Base-by-base conservation (phyloP, 257 asterid species). In the Echites panduratus region DNA sequence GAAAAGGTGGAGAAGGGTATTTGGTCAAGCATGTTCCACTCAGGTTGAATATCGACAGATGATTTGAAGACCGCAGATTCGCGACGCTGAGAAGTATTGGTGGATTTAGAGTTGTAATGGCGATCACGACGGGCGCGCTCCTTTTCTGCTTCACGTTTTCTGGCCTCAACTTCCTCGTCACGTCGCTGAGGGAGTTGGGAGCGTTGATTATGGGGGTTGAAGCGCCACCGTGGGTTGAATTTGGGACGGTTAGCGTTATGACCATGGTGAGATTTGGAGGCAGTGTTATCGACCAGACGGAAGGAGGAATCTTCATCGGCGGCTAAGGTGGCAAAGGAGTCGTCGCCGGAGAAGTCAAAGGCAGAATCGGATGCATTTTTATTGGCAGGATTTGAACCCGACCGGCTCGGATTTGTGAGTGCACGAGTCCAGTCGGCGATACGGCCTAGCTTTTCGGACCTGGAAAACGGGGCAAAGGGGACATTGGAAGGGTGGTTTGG, bases 1-100 rank as follows among this genome's bases (percentile, higher is more conserved):
- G 93, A 87, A 83, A 95, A 95, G 2, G 94, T 95, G 8, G 99
- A 92, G 87, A 95, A 95, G 0, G 99, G 99, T 53, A 95, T 92
- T 77, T 95, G 99, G 66, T 95, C 99, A 0, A 95, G 87, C 99
- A 95, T 95, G 20, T 92, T 95, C 99, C 99, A 95, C 56, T 95
- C 99, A 0, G 99, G 99, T 78, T 92, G 99, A 76, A 95, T 95
- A 79, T 95, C 99, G 3, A 95, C 99, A 0, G 96, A 89, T 0
- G 97, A 90, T 78, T 95, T 95, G 76, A 90, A 90, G 45, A 87
- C 98, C 0, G 98, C 75, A 1, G 92, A 85, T 61, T 95, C 99
- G 0, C 99, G 88, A 48, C 99, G 90, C 76, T 79, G 89, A 0
- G 77, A 78, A 45, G 77, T 54, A 8, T 72, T 76, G 0, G 78